Percentiles rank a stretch among this genome's conserved stretches.
Evolutionary conservation across 2,329 filamentous ascomycete genomes (phyloP).

Genomic region (Neonectria coccinea): DNA sequence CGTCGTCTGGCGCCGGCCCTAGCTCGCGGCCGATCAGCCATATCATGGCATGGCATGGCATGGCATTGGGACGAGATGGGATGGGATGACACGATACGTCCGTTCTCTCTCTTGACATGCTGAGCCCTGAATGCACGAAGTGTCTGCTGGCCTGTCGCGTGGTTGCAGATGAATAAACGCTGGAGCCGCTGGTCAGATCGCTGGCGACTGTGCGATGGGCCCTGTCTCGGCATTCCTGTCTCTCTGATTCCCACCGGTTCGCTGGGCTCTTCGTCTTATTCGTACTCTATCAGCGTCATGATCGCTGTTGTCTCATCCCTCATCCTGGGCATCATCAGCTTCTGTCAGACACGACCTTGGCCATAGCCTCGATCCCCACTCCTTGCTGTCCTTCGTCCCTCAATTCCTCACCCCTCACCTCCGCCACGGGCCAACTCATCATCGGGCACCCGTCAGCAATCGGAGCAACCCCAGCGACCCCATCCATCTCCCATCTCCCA

Average conservation of each 20-base stretch:
- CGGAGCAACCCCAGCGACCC: constrained; percentile 21
- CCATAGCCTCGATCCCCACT: constrained; percentile 6
- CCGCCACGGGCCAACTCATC: constrained; percentile 38
- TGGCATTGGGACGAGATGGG: constrained; percentile 39
- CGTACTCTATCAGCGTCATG: constrained; percentile 35
- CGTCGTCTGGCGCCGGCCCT: constrained; percentile 34
- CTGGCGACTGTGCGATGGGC: constrained; percentile 6
- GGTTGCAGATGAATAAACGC: constrained; percentile 39
- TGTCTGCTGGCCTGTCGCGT: constrained; percentile 36
- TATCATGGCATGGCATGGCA: constrained; percentile 36
- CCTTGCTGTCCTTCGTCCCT: constrained; percentile 20
- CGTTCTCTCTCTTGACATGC: neutral
- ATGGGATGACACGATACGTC: constrained; percentile 38
- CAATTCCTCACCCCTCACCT: constrained; percentile 24
- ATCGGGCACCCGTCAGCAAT: constrained; percentile 33
- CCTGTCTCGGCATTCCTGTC: neutral
- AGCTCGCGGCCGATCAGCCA: constrained; percentile 38
- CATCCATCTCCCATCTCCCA: constrained; percentile 22
- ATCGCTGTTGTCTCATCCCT: constrained; percentile 41
- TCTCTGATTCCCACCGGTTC: constrained; percentile 43
- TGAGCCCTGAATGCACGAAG: constrained; percentile 19
- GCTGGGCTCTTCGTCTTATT: constrained; percentile 35
- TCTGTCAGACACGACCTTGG: constrained; percentile 23
- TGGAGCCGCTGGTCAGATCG: constrained; percentile 35
- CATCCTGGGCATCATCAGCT: constrained; percentile 34